Percentiles rank a stretch among this genome's conserved stretches.
phyloP scores from a whole-genome alignment of 2,329 filamentous ascomycete genomes.

The Fusarium miscanthi region DNA sequence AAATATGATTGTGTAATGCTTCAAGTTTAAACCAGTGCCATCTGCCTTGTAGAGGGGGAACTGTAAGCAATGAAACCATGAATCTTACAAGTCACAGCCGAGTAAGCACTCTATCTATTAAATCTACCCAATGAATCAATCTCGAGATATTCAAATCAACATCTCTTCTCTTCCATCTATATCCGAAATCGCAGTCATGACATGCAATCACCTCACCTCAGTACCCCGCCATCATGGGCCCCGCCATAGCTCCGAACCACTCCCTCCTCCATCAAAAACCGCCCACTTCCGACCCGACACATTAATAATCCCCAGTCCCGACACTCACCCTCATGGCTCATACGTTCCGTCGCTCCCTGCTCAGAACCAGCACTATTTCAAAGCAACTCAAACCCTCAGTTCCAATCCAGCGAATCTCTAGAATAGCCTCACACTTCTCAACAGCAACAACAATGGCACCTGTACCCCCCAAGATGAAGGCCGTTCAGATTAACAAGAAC shows the following conservation, averaged over 20 bases:
- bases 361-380: slow-evolving; percentile 23
- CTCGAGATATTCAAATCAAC: not conserved
- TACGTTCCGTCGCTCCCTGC: slow-evolving; percentile 32
- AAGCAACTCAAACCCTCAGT: slow-evolving; percentile 2
- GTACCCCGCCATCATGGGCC: slow-evolving; percentile 45
- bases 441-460: slow-evolving; percentile 73
- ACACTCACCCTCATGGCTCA: slow-evolving; percentile 34
- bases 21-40: fast-evolving
- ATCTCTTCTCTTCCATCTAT: not conserved
- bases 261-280: slow-evolving; percentile 7
- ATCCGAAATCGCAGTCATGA: slow-evolving; percentile 7
- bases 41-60: not conserved
- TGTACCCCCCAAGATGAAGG: slow-evolving; percentile 76
- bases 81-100: not conserved
- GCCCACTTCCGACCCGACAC: slow-evolving; percentile 6
- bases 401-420: slow-evolving; percentile 11
- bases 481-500: slow-evolving; percentile 71
- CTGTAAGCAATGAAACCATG: not conserved
- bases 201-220: slow-evolving; percentile 9
- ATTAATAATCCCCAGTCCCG: not conserved
- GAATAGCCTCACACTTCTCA: slow-evolving; percentile 16
- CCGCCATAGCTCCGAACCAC: not conserved
- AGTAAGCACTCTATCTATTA: not conserved
- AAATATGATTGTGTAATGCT: not conserved
- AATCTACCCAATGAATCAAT: no score